phyloP scores from a whole-genome alignment of 139 green algal species.

The Picochlorum sp. region DNA sequence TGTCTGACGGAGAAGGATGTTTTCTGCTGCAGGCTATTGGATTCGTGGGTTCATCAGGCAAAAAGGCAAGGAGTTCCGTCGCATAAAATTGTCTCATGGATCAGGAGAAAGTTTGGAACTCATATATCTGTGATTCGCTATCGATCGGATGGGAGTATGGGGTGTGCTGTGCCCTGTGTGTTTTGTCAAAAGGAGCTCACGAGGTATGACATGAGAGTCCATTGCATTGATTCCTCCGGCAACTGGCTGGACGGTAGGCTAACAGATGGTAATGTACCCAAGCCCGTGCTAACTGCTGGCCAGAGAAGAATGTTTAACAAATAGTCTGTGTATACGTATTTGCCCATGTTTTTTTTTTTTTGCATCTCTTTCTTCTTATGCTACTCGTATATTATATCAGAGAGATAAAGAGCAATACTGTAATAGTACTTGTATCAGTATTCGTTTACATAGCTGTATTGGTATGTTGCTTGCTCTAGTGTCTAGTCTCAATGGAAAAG shows the following conservation, averaged over 20 bases:
- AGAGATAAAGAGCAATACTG: too few relatives aligned
- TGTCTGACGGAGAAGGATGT: neutral
- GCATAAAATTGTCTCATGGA: constrained; percentile 38
- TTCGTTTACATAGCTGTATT: too few relatives aligned
- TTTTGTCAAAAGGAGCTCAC: constrained; percentile 39
- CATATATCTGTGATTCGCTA: constrained; percentile 39
- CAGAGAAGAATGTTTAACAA: constrained; percentile 28
- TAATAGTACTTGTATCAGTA: too few relatives aligned
- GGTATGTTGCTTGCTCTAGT: too few relatives aligned
- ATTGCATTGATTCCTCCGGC: constrained; percentile 16
- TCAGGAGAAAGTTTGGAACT: constrained; percentile 49
- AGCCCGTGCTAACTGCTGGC: constrained; percentile 24
- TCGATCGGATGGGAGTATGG: constrained; percentile 40
- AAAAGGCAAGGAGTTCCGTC: constrained; percentile 30
- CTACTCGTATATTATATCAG: too few relatives aligned
- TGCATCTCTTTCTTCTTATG: too few relatives aligned
- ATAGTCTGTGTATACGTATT: too few relatives aligned
- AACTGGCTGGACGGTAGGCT: constrained; percentile 34
- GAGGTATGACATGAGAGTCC: constrained; percentile 39
- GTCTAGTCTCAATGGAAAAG: too few relatives aligned
- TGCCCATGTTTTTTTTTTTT: too few relatives aligned
- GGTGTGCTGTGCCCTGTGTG: constrained; percentile 44
- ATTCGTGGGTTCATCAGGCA: constrained; percentile 25
- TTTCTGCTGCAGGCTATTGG: constrained; percentile 31
- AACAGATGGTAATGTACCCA: constrained; percentile 25